Base-by-base conservation (phyloP, 2,329 filamentous ascomycete genomes). In the Sporothrix pseudoabietina region DNA sequence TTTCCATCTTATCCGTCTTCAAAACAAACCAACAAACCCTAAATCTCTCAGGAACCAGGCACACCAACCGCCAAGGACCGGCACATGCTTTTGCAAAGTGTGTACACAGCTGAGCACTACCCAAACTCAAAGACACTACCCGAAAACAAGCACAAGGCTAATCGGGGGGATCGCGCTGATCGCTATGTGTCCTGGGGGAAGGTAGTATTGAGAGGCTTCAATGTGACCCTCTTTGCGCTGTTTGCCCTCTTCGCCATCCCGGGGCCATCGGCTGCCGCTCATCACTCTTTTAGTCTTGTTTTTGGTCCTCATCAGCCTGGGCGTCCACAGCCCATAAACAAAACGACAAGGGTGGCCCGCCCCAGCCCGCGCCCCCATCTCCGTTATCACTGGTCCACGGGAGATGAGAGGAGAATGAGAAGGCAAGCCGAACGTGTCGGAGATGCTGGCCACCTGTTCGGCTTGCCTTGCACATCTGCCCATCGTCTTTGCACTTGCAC, bases 131-230 rank as follows among this genome's bases (percentile, higher is more conserved):
- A 19, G 19, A 12, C 12, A 4, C 26, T 19, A 19, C 6, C 30
- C 30, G 5, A 47, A 66, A 47, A 66, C 61, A 66, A 66, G 61
- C 61, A 66, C 61, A 19, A 66, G 61, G 39, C 61, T 66, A 66
- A 66, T 66, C 61, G 65, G 63, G 65, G 47, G 6, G 44, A 68
- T 68, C 41, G 47, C 19, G 66, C 47, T 55, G 66, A 69, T 69
- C 66, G 66, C 44, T 69, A 44, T 49, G 32, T 57, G 68, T 69
- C 30, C 32, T 19, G 68, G 68, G 68, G 52, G 68, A 70, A 70
- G 68, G 68, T 70, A 70, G 68, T 70, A 70, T 70, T 26, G 49
- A 49, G 19, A 14, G 32, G 14, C 26, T 26, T 44, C 22, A 44
- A 52, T 52, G 65, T 44, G 14, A 52, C 44, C 4, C 22, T 61